A percentile compares a stretch with the other conserved stretches of the same genome.
phyloP scores from a whole-genome alignment of 805 yeast genomes.

The Ascoidea rubescens region DNA sequence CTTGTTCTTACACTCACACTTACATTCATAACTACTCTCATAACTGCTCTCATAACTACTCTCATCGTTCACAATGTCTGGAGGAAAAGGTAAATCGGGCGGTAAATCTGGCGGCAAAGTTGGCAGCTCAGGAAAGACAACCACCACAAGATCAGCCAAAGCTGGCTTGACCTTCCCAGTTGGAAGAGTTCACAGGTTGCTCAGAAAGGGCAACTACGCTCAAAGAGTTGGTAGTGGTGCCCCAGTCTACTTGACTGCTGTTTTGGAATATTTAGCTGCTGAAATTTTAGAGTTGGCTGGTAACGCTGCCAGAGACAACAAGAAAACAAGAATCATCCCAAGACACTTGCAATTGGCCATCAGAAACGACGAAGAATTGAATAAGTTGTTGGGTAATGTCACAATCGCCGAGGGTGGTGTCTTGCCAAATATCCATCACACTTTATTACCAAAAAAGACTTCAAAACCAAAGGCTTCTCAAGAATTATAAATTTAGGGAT shows the following conservation, averaged over 20 bases:
- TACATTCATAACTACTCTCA: no score
- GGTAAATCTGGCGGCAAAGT: no score
- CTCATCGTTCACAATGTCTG: conserved; percentile 41
- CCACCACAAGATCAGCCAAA: conserved; percentile 96
- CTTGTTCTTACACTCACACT: no score
- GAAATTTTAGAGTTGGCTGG: conserved; percentile 98
- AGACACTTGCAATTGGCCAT: conserved; percentile 97
- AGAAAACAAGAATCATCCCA: conserved; percentile 97
- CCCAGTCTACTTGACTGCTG: conserved; percentile 95
- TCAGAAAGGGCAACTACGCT: conserved; percentile 96
- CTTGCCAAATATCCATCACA: conserved; percentile 91
- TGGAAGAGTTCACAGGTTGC: conserved; percentile 95
- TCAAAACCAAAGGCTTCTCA: conserved; percentile 51
- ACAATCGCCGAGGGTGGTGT: conserved; percentile 99
- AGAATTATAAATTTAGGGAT: conserved; percentile 41
- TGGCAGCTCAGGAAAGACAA: conserved; percentile 86
- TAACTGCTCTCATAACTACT: not conserved
- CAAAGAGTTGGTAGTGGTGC: conserved; percentile 99
- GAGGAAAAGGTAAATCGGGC: conserved; percentile 52
- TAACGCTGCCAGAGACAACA: conserved; percentile 98
- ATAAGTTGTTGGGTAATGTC: conserved; percentile 84
- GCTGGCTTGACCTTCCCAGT: conserved; percentile 99
- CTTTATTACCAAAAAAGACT: conserved; percentile 75
- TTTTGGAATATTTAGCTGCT: conserved; percentile 92
- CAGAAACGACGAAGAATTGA: conserved; percentile 97